Evolutionary conservation across 1,284 basidiomycete species (phyloP).

Genomic region (Ustilago crameri): DNA sequence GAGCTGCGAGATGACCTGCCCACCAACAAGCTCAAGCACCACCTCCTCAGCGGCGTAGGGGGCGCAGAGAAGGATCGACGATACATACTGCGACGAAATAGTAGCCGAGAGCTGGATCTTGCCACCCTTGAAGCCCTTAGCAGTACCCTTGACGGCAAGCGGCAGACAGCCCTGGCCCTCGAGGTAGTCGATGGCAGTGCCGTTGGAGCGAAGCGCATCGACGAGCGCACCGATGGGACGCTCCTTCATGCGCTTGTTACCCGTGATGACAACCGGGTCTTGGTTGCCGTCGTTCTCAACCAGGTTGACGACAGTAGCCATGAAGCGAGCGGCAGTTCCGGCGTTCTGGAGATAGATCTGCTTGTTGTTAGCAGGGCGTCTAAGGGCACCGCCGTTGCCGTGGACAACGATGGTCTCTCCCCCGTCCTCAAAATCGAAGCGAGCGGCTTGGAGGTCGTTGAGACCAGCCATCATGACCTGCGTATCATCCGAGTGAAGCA

Average conservation of each 20-base stretch:
- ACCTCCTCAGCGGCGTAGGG: conserved; percentile 87
- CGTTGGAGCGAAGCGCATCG: conserved; percentile 85
- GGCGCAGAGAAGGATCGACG: conserved; percentile 92
- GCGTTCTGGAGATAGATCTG: conserved; percentile 97
- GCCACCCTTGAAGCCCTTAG: conserved; percentile 80
- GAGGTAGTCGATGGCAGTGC: conserved; percentile 80
- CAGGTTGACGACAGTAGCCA: conserved; percentile 93
- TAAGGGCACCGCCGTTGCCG: conserved; percentile 84
- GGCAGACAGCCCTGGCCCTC: conserved; percentile 88
- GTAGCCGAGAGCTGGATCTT: conserved; percentile 88
- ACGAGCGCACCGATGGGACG: conserved; percentile 94
- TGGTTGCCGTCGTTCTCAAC: conserved; percentile 42
- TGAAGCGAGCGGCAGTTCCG: conserved; percentile 96
- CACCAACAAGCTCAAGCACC: conserved; percentile 88
- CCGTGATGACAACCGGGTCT: conserved; percentile 77
- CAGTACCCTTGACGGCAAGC: conserved; percentile 77
- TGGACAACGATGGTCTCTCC: conserved; percentile 92
- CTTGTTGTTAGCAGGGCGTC: conserved; percentile 72
- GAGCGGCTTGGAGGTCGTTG: conserved; percentile 79
- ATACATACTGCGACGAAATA: conserved; percentile 98
- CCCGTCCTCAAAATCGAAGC: conserved; percentile 89
- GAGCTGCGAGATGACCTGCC: conserved; percentile 95
- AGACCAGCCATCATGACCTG: conserved; percentile 99
- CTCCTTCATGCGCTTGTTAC: conserved; percentile 98
- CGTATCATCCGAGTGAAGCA: conserved; percentile 97